Evolutionary conservation across 352 stramenopile genomes (phyloP).

Genomic region (Globisporangium acanthophoron): DNA sequence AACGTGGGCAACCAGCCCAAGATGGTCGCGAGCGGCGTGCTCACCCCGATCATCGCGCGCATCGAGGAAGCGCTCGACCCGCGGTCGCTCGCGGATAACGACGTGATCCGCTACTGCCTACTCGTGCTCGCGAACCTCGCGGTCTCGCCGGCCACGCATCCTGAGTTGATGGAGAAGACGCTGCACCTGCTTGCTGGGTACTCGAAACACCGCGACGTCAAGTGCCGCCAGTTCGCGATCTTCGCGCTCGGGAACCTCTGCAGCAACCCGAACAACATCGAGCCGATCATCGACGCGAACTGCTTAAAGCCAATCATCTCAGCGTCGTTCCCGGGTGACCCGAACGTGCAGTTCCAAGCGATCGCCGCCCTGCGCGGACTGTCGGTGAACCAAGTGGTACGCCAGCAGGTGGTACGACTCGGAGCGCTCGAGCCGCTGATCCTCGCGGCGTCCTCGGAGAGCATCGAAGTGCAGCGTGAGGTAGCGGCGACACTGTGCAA

Average conservation of each 20-base stretch:
- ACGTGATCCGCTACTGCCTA: conserved; percentile 94
- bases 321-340: conserved; percentile 90
- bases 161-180: conserved; percentile 66
- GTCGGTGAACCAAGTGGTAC: conserved; percentile 86
- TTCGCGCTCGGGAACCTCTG: conserved; percentile 95
- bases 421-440: conserved; percentile 94
- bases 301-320: conserved; percentile 92
- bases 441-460: conserved; percentile 83
- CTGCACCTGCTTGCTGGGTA: conserved; percentile 90
- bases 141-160: conserved; percentile 80
- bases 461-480: conserved; percentile 94
- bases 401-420: conserved; percentile 88
- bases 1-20: conserved; percentile 93
- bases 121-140: conserved; percentile 93
- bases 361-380: conserved; percentile 92
- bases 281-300: conserved; percentile 84
- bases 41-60: conserved; percentile 85
- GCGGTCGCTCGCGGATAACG: conserved; percentile 90
- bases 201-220: conserved; percentile 93
- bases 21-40: conserved; percentile 83
- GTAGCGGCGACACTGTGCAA: conserved; percentile 94
- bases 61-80: conserved; percentile 89
- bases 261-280: conserved; percentile 88
- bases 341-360: conserved; percentile 96
- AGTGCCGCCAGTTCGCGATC: conserved; percentile 95